These are phyloP conservation scores for Pythium utonaiense DNA, from an alignment of 352 stramenopile genomes.

Conservation along the genomic window DNA sequence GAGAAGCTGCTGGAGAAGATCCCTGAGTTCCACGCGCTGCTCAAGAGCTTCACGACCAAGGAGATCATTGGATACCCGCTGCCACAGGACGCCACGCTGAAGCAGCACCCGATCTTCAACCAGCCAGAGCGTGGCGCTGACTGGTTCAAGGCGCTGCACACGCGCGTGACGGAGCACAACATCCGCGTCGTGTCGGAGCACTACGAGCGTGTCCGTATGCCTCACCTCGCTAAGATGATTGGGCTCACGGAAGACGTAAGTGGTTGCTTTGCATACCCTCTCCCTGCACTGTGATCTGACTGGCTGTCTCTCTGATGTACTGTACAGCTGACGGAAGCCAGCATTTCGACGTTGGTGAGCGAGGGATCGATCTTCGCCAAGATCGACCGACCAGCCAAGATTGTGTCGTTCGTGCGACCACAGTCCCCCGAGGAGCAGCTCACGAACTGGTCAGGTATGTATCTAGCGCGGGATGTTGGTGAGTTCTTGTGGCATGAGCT, in stretches of 20 bases:
- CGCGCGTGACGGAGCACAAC: conserved; percentile 97
- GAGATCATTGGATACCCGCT: conserved; percentile 97
- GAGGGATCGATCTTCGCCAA: conserved; percentile 94
- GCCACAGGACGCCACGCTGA: conserved; percentile 79
- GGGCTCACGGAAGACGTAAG: conserved; percentile 86
- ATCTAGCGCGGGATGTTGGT: neutral
- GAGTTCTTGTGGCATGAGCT: neutral
- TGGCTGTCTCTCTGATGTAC: conserved; percentile 1
- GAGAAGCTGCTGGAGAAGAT: conserved; percentile 68
- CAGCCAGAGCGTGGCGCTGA: conserved; percentile 62
- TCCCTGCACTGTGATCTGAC: neutral
- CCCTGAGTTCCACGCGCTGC: conserved; percentile 51
- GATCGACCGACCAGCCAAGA: conserved; percentile 96
- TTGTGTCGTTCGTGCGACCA: conserved; percentile 92
- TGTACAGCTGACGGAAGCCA: conserved; percentile 61
- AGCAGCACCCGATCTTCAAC: conserved; percentile 84
- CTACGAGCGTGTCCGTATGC: conserved; percentile 94
- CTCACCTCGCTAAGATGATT: conserved; percentile 93
- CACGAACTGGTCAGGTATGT: conserved; percentile 91
- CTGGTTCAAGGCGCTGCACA: conserved; percentile 90
- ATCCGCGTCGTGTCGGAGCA: conserved; percentile 93
- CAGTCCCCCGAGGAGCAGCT: conserved; percentile 93
- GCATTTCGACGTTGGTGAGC: conserved; percentile 90
- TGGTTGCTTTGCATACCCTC: conserved; percentile 1
- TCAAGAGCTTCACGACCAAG: conserved; percentile 93